Conservation (phyloP, 2,329 filamentous ascomycete species). For the Colletotrichum chrysophilum region DNA sequence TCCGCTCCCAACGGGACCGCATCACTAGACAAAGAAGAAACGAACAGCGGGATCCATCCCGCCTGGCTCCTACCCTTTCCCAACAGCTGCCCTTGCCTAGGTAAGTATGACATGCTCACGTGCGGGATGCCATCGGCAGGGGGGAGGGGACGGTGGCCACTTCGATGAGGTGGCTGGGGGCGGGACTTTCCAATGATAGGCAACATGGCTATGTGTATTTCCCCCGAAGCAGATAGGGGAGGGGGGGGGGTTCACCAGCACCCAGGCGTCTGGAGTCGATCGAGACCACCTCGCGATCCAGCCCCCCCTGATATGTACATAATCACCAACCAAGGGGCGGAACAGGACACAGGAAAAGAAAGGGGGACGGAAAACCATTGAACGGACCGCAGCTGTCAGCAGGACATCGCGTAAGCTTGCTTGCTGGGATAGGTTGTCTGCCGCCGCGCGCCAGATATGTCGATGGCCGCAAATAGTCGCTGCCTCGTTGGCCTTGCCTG, state of each 20-base stretch:
- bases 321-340: not conserved
- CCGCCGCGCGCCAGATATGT: not conserved
- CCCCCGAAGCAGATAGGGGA: slow-evolving; percentile 3
- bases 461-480: not conserved
- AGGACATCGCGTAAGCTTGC: not conserved
- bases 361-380: not conserved
- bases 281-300: slow-evolving; percentile 12
- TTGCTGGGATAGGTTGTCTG: not conserved
- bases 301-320: slow-evolving; percentile 1
- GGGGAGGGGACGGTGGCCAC: not conserved
- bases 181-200: not conserved
- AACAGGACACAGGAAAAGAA: not conserved
- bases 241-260: not conserved
- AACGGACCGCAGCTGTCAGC: not conserved
- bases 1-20: not conserved
- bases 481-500: not conserved
- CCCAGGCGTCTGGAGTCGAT: slow-evolving; percentile 18
- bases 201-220: not conserved
- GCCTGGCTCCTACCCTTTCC: not conserved
- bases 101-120: not conserved
- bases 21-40: not conserved
- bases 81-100: not conserved
- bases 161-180: not conserved
- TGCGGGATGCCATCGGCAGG: not conserved
- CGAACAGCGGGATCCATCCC: not conserved